Evolutionary conservation across 176 grass and related monocot species (phyloP), one percentile per base, ranked within the genome.

Genomic region (Avena insularis): DNA sequence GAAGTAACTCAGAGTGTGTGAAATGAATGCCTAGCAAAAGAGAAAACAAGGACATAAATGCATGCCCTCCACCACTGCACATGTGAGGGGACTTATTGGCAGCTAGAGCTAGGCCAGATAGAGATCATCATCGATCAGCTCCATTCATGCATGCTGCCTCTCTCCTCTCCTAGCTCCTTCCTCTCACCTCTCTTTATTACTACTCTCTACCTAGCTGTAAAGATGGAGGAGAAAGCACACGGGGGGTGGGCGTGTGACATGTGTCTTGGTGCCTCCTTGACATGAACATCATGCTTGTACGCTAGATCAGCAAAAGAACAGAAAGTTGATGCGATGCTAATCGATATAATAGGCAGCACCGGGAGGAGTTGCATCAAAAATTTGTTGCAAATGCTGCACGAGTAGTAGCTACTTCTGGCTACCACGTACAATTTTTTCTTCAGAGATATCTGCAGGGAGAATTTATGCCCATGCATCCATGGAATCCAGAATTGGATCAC

Each of bases 21-120:
- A 82, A 88, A 71, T 91, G 90, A 91, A 91, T 91, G 90, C 86
- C 3, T 61, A 88, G 62, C 53, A 15, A 88, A 85, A 82, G 73
- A 19, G 82, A 81, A 88, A 88, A 85, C 86, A 38, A 86, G 66
- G 77, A 12, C 46, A 43, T 91, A 88, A 88, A 88, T 91, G 90
- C 90, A 69, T 29, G 69, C 11, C 85, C 82, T 85, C 70, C 82
- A 81, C 60, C 12, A 88, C 77, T 63, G 61, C 82, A 53, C 86
- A 91, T 91, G 77, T 88, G 86, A 85, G 90, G 10, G 77, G 73
- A 78, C 79, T 90, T 86, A 86, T 86, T 43, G 50, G 68, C 72
- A 57, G 64, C 70, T 38, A 27, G 71, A 57, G 64, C 70, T 38
- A 27, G 71, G 71, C 82, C 47, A 55, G 48, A 47, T 83, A 38